A percentile compares a stretch with the other conserved stretches of the same genome.
These are phyloP conservation scores for Apiospora aurea DNA, from an alignment of 2,329 filamentous ascomycete genomes.

Conservation along the genomic window DNA sequence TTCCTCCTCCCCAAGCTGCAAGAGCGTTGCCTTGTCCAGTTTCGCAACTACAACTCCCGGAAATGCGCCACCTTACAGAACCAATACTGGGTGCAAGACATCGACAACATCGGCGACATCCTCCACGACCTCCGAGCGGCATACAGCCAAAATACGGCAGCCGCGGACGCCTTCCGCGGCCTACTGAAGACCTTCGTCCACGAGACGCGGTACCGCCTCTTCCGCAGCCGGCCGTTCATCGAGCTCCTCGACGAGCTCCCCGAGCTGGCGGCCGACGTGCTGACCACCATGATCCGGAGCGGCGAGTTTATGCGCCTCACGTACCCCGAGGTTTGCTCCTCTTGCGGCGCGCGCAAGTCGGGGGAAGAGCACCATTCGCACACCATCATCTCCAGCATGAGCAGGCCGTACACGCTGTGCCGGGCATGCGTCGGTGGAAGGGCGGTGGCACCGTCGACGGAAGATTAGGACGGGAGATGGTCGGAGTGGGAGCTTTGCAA, in stretches of 20 bases:
- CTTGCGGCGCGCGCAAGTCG: neutral
- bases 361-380: neutral
- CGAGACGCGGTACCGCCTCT: conserved; percentile 3
- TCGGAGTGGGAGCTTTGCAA: neutral
- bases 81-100: neutral
- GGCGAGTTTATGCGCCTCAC: neutral
- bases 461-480: conserved; percentile 5
- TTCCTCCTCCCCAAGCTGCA: neutral
- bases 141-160: neutral
- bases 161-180: neutral
- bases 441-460: neutral
- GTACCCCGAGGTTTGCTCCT: neutral
- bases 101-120: neutral
- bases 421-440: neutral
- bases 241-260: conserved; percentile 14
- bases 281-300: neutral
- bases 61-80: neutral
- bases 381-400: neutral
- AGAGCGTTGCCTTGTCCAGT: neutral
- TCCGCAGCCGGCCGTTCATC: neutral
- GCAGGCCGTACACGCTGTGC: neutral
- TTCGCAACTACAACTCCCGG: neutral
- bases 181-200: neutral
- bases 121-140: neutral
- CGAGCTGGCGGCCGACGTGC: neutral